A percentile compares a stretch with the other conserved stretches of the same genome.
phyloP scores from a whole-genome alignment of 1,284 basidiomycete species.

The Rhodotorula sp. region DNA sequence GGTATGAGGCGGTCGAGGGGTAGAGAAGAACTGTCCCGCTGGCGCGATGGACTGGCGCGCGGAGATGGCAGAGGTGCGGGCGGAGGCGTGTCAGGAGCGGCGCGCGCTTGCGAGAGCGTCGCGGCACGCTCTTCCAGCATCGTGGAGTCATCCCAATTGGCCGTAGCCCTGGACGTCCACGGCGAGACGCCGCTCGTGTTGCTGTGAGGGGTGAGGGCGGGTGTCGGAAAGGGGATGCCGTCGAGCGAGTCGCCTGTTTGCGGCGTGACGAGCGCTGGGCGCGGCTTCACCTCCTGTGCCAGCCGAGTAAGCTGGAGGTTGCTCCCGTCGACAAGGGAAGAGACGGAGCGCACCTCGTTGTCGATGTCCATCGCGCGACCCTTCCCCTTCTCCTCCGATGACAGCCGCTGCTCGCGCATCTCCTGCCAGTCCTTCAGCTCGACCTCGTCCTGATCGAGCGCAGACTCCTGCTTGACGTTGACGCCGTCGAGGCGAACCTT shows the following conservation, averaged over 20 bases:
- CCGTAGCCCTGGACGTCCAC: too few species aligned
- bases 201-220: background rate
- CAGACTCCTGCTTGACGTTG: background rate
- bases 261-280: background rate
- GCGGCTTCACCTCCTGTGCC: too few species aligned
- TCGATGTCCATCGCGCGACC: background rate
- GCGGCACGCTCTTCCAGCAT: background rate
- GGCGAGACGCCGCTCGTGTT: too few species aligned
- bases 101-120: background rate
- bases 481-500: background rate
- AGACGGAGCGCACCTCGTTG: background rate
- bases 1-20: constrained; percentile 27
- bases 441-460: background rate
- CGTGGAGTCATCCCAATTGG: too few species aligned
- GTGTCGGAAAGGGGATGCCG: background rate
- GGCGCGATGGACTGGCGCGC: background rate
- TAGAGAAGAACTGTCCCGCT: background rate
- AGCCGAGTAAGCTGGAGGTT: background rate
- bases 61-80: background rate
- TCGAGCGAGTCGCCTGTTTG: too few species aligned
- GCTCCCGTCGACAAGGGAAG: too few species aligned
- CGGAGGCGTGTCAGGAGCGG: background rate
- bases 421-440: background rate
- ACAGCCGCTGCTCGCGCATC: background rate
- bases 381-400: background rate